A percentile compares a stretch with the other conserved stretches of the same genome.
Evolutionary conservation across 768 basidiomycete species (phyloP).

Genomic region (Boletus huronensis): DNA sequence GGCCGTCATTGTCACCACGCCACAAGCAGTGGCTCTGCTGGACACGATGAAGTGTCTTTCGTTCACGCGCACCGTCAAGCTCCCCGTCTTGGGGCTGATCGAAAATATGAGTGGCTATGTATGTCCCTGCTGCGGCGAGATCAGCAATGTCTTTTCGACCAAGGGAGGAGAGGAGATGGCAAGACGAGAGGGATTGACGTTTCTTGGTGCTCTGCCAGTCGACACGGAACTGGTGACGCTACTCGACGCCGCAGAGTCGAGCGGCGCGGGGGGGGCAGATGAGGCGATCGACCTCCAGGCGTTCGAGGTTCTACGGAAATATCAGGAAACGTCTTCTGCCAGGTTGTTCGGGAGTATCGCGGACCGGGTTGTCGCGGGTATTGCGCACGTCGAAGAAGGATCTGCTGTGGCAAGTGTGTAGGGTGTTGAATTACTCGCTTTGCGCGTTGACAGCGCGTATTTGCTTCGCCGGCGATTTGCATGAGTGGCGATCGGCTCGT

Average conservation of each 20-base stretch:
- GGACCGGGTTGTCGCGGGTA: slow-evolving; percentile 36
- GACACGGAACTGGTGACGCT: slow-evolving; percentile 88
- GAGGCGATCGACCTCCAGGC: slow-evolving; percentile 26
- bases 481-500: not conserved
- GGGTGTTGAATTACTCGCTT: not conserved
- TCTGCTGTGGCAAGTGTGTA: not conserved
- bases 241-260: slow-evolving; percentile 62
- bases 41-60: slow-evolving; percentile 96
- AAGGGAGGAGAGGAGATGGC: slow-evolving; percentile 93
- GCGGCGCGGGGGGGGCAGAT: slow-evolving; percentile 17
- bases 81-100: slow-evolving; percentile 87
- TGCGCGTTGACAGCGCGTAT: not conserved
- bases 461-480: not conserved
- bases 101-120: slow-evolving; percentile 99
- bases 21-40: slow-evolving; percentile 92
- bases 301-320: slow-evolving; percentile 57
- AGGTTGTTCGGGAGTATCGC: slow-evolving; percentile 64
- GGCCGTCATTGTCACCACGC: slow-evolving; percentile 92
- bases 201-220: slow-evolving; percentile 88
- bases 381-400: slow-evolving; percentile 19
- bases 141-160: slow-evolving; percentile 91
- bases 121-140: slow-evolving; percentile 95
- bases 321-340: slow-evolving; percentile 65
- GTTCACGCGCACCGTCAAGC: slow-evolving; percentile 82
- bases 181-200: slow-evolving; percentile 62